A percentile compares a stretch with the other conserved stretches of the same genome.
These are phyloP conservation scores for Amoeboaphelidium occidentale DNA, from an alignment of 371 early-diverging fungal genomes.

Conservation along the genomic window DNA sequence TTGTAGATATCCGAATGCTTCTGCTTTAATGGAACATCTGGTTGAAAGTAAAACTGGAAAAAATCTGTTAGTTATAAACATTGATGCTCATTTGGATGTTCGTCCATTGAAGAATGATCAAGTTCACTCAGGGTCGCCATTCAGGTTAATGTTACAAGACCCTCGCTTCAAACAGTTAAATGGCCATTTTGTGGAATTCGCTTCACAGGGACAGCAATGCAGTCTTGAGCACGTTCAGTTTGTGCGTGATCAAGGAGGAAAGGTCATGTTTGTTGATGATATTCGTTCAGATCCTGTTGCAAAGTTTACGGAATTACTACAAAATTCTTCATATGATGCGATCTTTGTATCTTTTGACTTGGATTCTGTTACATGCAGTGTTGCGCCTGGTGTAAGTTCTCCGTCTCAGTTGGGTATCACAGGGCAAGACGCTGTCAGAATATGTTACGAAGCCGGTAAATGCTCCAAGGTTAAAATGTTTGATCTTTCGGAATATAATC, in stretches of 20 bases:
- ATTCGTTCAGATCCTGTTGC: background rate
- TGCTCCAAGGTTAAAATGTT: slow-evolving; percentile 1
- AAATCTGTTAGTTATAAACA: slow-evolving; percentile 2
- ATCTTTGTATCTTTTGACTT: slow-evolving; percentile 5
- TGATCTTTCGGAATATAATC: slow-evolving; percentile 3
- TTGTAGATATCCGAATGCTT: slow-evolving; percentile 3
- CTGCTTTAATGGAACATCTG: background rate
- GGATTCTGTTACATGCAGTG: background rate
- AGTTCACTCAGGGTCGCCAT: slow-evolving; percentile 4
- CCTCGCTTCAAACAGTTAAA: background rate
- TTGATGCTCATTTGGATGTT: slow-evolving; percentile 6
- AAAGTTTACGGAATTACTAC: background rate
- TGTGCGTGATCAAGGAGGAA: background rate
- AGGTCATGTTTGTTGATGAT: slow-evolving; percentile 1
- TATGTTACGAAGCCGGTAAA: slow-evolving; percentile 1
- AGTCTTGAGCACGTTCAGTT: background rate
- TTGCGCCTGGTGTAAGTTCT: slow-evolving; percentile 2
- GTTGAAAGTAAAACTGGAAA: background rate
- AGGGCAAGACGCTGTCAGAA: slow-evolving; percentile 2
- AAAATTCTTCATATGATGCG: background rate
- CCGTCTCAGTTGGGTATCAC: slow-evolving; percentile 1
- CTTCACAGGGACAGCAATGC: slow-evolving; percentile 1
- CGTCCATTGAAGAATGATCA: background rate
- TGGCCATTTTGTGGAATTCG: slow-evolving; percentile 2
- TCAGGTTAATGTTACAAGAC: slow-evolving; percentile 3